Conservation (phyloP, 2,329 filamentous ascomycete genomes). For the Mycosphaerella sp. region DNA sequence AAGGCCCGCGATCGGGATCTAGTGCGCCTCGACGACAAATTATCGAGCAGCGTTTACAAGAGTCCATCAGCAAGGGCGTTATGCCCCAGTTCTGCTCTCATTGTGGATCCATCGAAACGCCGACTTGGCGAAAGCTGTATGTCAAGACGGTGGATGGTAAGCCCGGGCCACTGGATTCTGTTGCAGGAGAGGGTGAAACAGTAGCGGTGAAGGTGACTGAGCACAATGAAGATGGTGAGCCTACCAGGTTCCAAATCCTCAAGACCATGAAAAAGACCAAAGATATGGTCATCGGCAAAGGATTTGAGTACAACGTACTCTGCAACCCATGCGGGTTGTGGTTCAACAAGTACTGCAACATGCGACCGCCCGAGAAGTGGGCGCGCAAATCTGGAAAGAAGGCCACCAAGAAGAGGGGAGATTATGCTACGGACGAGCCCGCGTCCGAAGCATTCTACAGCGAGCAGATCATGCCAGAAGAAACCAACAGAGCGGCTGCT, state of each 20-base stretch:
- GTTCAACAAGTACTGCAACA: constrained; percentile 80
- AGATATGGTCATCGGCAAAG: constrained; percentile 25
- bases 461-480: constrained; percentile 26
- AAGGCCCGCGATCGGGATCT: constrained; percentile 35
- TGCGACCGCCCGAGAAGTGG: constrained; percentile 81
- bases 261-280: constrained; percentile 65
- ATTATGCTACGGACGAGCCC: constrained; percentile 29
- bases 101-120: constrained; percentile 91
- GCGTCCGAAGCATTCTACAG: constrained; percentile 31
- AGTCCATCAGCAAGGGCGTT: constrained; percentile 65
- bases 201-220: constrained; percentile 66
- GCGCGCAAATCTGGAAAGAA: constrained; percentile 38
- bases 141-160: constrained; percentile 66
- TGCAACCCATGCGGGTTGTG: constrained; percentile 97
- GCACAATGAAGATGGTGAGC: constrained; percentile 55
- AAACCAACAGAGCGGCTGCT: constrained; percentile 6
- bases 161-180: constrained; percentile 64
- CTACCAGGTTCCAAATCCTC: constrained; percentile 64
- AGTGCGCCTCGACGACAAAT: constrained; percentile 61
- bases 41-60: constrained; percentile 51
- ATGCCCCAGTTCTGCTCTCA: constrained; percentile 87
- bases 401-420: constrained; percentile 27
- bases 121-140: constrained; percentile 92
- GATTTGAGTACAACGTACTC: constrained; percentile 65
- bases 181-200: constrained; percentile 64